Conservation (phyloP, 139 green algal genomes). For the Nannochloris sp. region DNA sequence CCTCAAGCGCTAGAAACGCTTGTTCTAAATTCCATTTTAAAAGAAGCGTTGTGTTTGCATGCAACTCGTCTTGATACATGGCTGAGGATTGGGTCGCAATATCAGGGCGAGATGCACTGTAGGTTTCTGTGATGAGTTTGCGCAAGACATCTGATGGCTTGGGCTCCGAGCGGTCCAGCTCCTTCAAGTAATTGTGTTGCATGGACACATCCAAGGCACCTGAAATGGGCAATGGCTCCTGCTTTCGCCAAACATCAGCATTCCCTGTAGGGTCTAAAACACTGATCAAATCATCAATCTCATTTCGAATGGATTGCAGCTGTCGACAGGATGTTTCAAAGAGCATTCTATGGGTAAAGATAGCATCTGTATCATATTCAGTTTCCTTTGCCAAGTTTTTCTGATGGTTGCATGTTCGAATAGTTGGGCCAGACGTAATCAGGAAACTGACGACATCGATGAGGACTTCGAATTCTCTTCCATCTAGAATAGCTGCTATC, state of each 20-base stretch:
- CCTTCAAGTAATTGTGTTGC: too few relatives aligned
- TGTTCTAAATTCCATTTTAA: constrained; percentile 42
- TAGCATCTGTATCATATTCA: background rate
- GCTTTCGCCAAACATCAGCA: background rate
- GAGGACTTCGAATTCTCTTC: constrained; percentile 56
- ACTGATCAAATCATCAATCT: background rate
- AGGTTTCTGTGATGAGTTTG: too few relatives aligned
- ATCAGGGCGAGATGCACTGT: too few relatives aligned
- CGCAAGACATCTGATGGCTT: too few relatives aligned
- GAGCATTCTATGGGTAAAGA: background rate
- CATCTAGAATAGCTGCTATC: constrained; percentile 47
- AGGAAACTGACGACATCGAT: constrained; percentile 38
- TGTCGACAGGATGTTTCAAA: background rate
- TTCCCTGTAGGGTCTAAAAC: background rate
- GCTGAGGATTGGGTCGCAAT: too few relatives aligned
- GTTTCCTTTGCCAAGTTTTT: constrained; percentile 9
- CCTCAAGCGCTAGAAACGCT: constrained; percentile 8
- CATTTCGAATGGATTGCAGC: background rate
- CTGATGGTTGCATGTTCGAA: constrained; percentile 17
- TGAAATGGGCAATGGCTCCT: background rate
- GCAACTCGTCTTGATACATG: too few relatives aligned
- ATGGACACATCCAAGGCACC: background rate
- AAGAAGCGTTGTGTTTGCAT: constrained; percentile 16
- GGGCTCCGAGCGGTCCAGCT: too few relatives aligned
- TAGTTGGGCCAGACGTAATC: constrained; percentile 17